These are phyloP conservation scores for Cudoniella acicularis DNA, from an alignment of 495 filamentous ascomycete species.

Conservation along the genomic window DNA sequence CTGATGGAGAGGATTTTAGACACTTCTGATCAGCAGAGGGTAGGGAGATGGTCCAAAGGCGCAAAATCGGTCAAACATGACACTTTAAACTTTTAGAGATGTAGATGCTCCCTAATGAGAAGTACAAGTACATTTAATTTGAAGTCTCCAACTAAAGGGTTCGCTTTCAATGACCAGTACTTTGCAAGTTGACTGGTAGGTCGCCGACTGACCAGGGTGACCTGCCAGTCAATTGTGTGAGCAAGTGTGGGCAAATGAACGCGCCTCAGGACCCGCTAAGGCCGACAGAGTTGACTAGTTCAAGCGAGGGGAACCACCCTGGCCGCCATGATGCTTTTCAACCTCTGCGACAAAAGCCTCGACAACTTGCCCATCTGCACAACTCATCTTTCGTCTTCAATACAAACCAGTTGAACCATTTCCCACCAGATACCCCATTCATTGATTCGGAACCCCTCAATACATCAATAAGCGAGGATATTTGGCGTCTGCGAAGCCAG, in stretches of 20 bases:
- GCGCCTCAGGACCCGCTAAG: too few species aligned
- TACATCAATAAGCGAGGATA: neutral
- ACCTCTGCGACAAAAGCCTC: neutral
- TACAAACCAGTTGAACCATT: neutral
- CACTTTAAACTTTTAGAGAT: constrained; percentile 11
- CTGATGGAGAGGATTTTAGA: constrained; percentile 62
- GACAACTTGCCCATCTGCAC: neutral
- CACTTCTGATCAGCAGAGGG: constrained; percentile 63
- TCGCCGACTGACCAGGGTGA: too few species aligned
- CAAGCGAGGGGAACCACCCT: neutral
- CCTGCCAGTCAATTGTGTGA: too few species aligned
- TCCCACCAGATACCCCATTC: neutral
- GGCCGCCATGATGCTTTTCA: neutral
- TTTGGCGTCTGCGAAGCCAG: neutral
- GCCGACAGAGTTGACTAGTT: too few species aligned
- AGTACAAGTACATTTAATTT: too few species aligned
- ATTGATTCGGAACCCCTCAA: neutral
- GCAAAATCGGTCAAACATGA: constrained; percentile 6
- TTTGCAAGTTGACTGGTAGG: too few species aligned
- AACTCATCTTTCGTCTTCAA: neutral
- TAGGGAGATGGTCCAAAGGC: constrained; percentile 52
- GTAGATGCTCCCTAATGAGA: constrained; percentile 14
- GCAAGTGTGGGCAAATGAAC: too few species aligned
- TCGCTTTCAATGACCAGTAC: too few species aligned
- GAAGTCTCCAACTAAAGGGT: too few species aligned